Evolutionary conservation across 208 protist species (phyloP).

Genomic region (Crithidia thermophila): DNA sequence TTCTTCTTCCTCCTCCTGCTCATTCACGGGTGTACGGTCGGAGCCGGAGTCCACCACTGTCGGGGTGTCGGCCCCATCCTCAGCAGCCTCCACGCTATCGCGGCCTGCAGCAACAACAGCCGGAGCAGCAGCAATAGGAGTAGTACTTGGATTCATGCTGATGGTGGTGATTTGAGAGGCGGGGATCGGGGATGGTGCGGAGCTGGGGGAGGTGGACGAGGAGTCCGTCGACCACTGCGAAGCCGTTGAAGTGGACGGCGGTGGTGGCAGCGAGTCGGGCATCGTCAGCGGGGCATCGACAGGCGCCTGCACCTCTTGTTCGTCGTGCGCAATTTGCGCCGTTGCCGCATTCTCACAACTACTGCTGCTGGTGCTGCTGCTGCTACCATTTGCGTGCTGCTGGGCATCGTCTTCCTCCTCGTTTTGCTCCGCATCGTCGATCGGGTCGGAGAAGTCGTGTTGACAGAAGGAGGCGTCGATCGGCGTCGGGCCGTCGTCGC

Average conservation of each 20-base stretch:
- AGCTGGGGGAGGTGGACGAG: neutral
- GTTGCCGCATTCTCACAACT: neutral
- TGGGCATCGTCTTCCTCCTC: too few species aligned
- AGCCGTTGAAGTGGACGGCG: slow-evolving; percentile 11
- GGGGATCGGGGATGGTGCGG: neutral
- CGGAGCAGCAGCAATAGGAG: too few species aligned
- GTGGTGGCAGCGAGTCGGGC: slow-evolving; percentile 8
- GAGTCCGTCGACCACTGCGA: neutral
- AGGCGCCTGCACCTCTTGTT: neutral
- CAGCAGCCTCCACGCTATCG: neutral
- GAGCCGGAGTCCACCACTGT: slow-evolving; percentile 17
- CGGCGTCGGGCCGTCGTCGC: too few species aligned
- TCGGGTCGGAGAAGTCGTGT: too few species aligned
- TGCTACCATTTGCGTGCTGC: neutral
- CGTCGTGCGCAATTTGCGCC: neutral
- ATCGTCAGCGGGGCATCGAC: slow-evolving; percentile 24
- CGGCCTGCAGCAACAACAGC: too few species aligned
- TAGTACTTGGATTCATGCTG: too few species aligned
- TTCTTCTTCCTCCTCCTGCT: neutral
- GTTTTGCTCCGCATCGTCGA: too few species aligned
- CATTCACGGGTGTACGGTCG: neutral
- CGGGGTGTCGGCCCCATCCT: neutral
- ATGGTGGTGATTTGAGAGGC: too few species aligned
- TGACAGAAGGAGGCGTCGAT: too few species aligned
- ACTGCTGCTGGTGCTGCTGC: neutral